A percentile compares a stretch with the other conserved stretches of the same genome.
Evolutionary conservation across 1,139 yeast species (phyloP).

Genomic region (Arxiozyma bovina): DNA sequence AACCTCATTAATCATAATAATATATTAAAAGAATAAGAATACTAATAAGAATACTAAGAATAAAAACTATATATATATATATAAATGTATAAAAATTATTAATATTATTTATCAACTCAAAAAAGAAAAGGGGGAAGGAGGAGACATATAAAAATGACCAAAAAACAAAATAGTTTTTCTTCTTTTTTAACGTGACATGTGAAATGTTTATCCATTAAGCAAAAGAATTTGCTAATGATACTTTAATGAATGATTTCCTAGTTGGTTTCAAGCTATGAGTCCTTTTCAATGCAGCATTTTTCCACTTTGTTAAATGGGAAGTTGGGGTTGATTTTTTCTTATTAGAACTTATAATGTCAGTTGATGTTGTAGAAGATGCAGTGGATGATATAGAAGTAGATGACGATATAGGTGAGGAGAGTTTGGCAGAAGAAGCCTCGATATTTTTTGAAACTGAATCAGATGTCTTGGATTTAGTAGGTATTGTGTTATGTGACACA

Average conservation of each 20-base stretch:
- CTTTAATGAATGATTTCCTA: conserved; percentile 22
- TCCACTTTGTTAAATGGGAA: conserved; percentile 1
- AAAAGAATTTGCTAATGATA: conserved; percentile 21
- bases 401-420: background rate
- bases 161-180: no score
- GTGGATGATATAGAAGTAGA: background rate
- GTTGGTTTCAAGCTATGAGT: conserved; percentile 1
- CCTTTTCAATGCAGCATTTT: background rate
- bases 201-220: conserved; percentile 1
- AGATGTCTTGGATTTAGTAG: background rate
- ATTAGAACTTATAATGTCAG: background rate
- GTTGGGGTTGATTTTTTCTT: background rate
- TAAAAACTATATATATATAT: no score
- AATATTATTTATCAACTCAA: no score
- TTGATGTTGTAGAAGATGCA: background rate
- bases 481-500: no score
- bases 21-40: background rate
- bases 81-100: no score
- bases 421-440: background rate
- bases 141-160: no score
- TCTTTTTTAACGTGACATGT: no score
- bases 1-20: no score
- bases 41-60: no score
- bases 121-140: no score
- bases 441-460: background rate